A percentile compares a stretch with the other conserved stretches of the same genome.
phyloP scores from a whole-genome alignment of 257 asterid species.

The Cordia subcordata region DNA sequence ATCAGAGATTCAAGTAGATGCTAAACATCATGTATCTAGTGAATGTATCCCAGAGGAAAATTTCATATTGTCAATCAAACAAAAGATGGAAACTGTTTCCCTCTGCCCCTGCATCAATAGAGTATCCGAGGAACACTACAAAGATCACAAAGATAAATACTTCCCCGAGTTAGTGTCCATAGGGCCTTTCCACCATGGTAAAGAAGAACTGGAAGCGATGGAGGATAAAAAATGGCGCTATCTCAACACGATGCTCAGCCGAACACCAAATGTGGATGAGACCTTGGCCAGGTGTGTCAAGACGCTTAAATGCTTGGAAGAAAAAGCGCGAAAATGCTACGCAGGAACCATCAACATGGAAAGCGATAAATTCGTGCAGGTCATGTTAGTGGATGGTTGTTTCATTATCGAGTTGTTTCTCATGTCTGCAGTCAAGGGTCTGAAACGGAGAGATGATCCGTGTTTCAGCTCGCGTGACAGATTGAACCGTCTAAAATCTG shows the following conservation, averaged over 20 bases:
- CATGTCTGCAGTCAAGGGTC: constrained; percentile 18
- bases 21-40: constrained; percentile 8
- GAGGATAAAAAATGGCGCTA: constrained; percentile 47
- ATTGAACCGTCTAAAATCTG: constrained; percentile 29
- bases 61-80: constrained; percentile 38
- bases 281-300: constrained; percentile 33
- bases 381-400: constrained; percentile 45
- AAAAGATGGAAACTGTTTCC: constrained; percentile 33
- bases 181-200: constrained; percentile 50
- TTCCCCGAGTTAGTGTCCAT: constrained; percentile 39
- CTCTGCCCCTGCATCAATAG: constrained; percentile 19
- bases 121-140: constrained; percentile 22
- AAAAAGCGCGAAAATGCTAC: constrained; percentile 40
- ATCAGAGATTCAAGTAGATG: not conserved
- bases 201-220: constrained; percentile 13
- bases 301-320: constrained; percentile 28
- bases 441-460: constrained; percentile 53
- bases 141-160: constrained; percentile 21
- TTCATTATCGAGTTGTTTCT: constrained; percentile 53
- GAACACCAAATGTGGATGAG: constrained; percentile 28
- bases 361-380: constrained; percentile 34
- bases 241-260: constrained; percentile 29
- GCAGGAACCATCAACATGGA: constrained; percentile 25
- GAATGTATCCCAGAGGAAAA: constrained; percentile 23
- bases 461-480: constrained; percentile 17